Base-by-base conservation (phyloP, 2,329 filamentous ascomycete species). In the Hypoxylon sp. region DNA sequence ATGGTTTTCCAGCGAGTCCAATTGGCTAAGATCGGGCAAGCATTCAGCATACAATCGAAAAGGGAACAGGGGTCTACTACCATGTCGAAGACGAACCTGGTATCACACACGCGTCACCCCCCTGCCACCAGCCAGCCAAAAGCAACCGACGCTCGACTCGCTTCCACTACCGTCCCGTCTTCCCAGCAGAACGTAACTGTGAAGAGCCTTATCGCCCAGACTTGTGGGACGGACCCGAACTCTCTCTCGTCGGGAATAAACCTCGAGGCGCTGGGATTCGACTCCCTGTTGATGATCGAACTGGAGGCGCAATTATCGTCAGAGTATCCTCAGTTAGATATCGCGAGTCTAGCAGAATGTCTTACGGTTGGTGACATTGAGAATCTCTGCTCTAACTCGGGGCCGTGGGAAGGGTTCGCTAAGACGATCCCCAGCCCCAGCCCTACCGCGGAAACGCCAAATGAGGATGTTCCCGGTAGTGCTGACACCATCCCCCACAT, bases 1-100 rank as follows among this genome's bases (percentile, higher is more conserved):
- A 56, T 56, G 44, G 54, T 56, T 13, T 56, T 50, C 22, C 54
- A 56, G 19, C 28, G 24, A 41, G 54, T 56, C 43, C 43, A 49
- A 26, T 19, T 56, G 17, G 54, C 46, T 20, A 48, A 49, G 19
- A 24, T 56, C 19, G 28, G 32, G 8, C 44, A 56, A 17, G 34
- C 46, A 39, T 41, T 56, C 30, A 41, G 34, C 43, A 56, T 49
- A 41, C 34, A 26, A 43, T 43, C 34, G 13, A 53, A 53, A 22
- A 43, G 50, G n/a, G 34, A 34, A 17, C 50, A 53, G 24, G 49
- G 49, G 30, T 39, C 32, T n/a, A n/a, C 19, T 6, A 53, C 39
- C 34, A 17, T 24, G 50, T 43, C 37, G 34, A 41, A 17, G 17
- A 7, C 32, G 37, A 53, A n/a, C 50, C 15, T 17, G 24, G 34